These are phyloP conservation scores for Acanthamoeba sp. DNA, from an alignment of 208 protist genomes.

Conservation along the genomic window DNA sequence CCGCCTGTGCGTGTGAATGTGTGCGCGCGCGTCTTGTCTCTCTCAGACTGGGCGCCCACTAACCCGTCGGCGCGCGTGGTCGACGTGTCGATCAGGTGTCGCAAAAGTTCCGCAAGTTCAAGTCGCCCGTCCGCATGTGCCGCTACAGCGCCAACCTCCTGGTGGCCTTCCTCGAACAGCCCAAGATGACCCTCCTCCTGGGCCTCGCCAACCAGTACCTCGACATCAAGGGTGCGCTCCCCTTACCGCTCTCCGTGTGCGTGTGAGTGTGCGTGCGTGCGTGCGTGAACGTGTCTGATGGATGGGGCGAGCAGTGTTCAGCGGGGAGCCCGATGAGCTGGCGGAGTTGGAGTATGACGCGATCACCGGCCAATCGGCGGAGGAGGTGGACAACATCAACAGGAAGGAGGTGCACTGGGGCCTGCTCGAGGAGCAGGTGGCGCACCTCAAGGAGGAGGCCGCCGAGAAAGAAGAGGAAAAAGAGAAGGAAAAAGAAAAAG, in stretches of 20 bases:
- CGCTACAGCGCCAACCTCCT: conserved; percentile 84
- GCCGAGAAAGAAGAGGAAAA: conserved; percentile 12
- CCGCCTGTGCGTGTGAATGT: neutral
- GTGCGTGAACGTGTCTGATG: too few relatives aligned
- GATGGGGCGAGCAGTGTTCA: conserved; percentile 12
- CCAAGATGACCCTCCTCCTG: conserved; percentile 82
- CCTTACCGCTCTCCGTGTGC: neutral
- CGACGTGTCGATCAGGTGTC: conserved; percentile 75
- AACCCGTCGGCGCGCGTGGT: conserved; percentile 63
- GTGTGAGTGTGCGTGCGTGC: neutral
- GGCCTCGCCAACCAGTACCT: conserved; percentile 89
- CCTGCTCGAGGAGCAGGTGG: conserved; percentile 64
- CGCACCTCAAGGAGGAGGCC: conserved; percentile 32
- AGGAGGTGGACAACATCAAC: conserved; percentile 69
- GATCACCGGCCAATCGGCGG: conserved; percentile 21
- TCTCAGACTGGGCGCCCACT: conserved; percentile 26
- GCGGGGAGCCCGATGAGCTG: conserved; percentile 63
- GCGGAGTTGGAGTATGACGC: conserved; percentile 44
- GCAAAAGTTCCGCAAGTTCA: conserved; percentile 83
- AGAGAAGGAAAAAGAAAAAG: conserved; percentile 26
- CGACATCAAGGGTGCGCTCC: conserved; percentile 79
- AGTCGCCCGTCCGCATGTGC: conserved; percentile 86
- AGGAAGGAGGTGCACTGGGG: conserved; percentile 72
- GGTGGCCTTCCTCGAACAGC: conserved; percentile 87
- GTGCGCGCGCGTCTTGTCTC: too few relatives aligned